Conservation (phyloP, 768 basidiomycete species). For the Boletellus ananiceps region DNA sequence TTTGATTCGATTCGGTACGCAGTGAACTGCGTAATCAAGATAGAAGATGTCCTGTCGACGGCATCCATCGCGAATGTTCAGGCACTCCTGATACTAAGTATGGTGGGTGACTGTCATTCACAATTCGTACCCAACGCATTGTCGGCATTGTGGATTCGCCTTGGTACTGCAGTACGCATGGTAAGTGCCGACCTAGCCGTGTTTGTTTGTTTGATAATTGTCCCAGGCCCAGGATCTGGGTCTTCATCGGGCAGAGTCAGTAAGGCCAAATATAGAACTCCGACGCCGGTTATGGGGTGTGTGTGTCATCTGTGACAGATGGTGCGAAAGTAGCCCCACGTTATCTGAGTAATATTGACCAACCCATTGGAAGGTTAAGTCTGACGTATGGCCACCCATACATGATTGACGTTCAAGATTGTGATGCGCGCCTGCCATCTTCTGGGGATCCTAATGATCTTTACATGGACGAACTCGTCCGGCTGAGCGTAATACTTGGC, state of each 20-base stretch:
- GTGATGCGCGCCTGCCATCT: constrained; percentile 89
- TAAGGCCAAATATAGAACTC: constrained; percentile 79
- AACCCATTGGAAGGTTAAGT: constrained; percentile 56
- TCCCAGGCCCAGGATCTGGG: constrained; percentile 92
- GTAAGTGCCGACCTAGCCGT: constrained; percentile 39
- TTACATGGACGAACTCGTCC: constrained; percentile 88
- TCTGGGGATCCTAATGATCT: constrained; percentile 75
- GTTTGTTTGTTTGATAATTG: constrained; percentile 13
- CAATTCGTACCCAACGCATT: constrained; percentile 82
- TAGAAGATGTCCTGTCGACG: constrained; percentile 87
- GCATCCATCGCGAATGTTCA: constrained; percentile 85
- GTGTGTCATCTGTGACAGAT: constrained; percentile 92
- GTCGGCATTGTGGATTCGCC: constrained; percentile 80
- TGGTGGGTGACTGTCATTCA: constrained; percentile 88
- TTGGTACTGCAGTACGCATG: constrained; percentile 92
- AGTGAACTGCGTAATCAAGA: constrained; percentile 82
- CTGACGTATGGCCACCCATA: constrained; percentile 89
- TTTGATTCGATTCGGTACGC: constrained; percentile 87
- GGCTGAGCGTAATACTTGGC: constrained; percentile 87
- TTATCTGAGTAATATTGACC: constrained; percentile 1
- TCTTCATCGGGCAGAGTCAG: constrained; percentile 86
- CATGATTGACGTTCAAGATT: constrained; percentile 96
- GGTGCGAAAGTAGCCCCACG: constrained; percentile 45
- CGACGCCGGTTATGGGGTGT: constrained; percentile 89
- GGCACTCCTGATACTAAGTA: constrained; percentile 76